A percentile compares a stretch with the other conserved stretches of the same genome.
These are phyloP conservation scores for Colletotrichum orbiculare DNA, from an alignment of 2,329 filamentous ascomycete species.

Conservation along the genomic window DNA sequence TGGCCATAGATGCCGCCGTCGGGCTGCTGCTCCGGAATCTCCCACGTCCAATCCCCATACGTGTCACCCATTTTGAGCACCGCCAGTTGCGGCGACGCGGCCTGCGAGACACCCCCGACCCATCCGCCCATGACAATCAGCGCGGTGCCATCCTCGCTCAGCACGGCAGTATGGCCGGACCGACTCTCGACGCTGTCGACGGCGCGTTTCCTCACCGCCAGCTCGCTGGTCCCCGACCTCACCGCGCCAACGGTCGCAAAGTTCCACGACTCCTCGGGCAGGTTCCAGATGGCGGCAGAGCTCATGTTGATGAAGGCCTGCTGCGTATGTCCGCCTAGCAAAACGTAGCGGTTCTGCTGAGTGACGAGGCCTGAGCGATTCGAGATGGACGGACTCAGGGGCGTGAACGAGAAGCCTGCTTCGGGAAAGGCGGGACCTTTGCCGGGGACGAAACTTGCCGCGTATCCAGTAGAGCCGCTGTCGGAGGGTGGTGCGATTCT, in stretches of 20 bases:
- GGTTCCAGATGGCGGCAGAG: constrained; percentile 84
- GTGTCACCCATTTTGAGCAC: constrained; percentile 80
- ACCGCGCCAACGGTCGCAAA: constrained; percentile 72
- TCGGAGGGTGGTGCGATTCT: constrained; percentile 66
- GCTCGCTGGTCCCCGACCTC: constrained; percentile 57
- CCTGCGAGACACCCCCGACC: constrained; percentile 82
- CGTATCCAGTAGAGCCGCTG: constrained; percentile 45
- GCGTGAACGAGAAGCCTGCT: constrained; percentile 87
- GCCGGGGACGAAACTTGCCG: constrained; percentile 48
- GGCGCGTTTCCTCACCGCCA: constrained; percentile 56
- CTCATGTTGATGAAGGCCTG: constrained; percentile 94
- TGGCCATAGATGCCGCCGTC: constrained; percentile 69
- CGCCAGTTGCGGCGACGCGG: constrained; percentile 84
- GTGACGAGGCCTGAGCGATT: constrained; percentile 73
- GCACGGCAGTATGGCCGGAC: constrained; percentile 87
- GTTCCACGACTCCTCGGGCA: constrained; percentile 88
- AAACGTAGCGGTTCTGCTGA: constrained; percentile 81
- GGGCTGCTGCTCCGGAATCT: constrained; percentile 65
- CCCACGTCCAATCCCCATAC: constrained; percentile 82
- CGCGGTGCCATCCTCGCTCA: constrained; percentile 81
- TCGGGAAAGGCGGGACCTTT: constrained; percentile 68
- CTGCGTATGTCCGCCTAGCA: constrained; percentile 87
- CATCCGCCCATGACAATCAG: constrained; percentile 89
- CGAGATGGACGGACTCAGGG: constrained; percentile 75
- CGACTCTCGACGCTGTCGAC: constrained; percentile 73